Percentiles rank a stretch among this genome's conserved stretches.
Conservation (phyloP, 345 rosid genomes). For the Lumnitzera racemosa region DNA sequence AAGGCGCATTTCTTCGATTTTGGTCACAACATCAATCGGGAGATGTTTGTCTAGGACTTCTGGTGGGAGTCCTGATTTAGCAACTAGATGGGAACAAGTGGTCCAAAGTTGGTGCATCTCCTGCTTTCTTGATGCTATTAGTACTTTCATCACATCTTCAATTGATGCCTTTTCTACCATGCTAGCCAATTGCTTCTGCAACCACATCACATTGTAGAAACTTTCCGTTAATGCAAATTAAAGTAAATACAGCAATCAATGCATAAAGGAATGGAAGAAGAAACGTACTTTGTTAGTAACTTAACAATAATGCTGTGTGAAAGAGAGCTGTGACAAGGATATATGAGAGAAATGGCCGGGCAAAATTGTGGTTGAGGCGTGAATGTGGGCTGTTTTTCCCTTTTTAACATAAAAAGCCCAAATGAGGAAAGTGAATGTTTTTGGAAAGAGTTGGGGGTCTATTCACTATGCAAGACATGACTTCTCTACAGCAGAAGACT, state of each 20-base stretch:
- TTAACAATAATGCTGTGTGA: background rate
- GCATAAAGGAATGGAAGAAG: too few relatives aligned
- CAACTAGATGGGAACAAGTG: conserved; percentile 92
- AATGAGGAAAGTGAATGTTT: conserved; percentile 46
- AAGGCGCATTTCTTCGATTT: conserved; percentile 89
- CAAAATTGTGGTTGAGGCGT: conserved; percentile 10
- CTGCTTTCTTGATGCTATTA: conserved; percentile 92
- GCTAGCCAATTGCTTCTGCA: conserved; percentile 85
- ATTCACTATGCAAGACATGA: conserved; percentile 38
- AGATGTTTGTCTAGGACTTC: conserved; percentile 91
- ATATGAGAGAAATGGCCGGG: background rate
- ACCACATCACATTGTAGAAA: background rate
- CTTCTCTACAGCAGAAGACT: conserved; percentile 23
- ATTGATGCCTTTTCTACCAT: conserved; percentile 98
- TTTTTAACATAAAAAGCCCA: conserved; percentile 26
- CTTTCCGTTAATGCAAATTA: conserved; percentile 2
- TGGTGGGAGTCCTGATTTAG: conserved; percentile 91
- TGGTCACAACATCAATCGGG: conserved; percentile 81
- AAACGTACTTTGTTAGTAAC: background rate
- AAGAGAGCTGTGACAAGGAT: too few relatives aligned
- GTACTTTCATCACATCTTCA: conserved; percentile 97
- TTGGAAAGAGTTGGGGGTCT: conserved; percentile 20
- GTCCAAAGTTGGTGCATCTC: conserved; percentile 97
- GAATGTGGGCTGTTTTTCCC: conserved; percentile 6
- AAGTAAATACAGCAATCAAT: background rate